Percentiles rank a stretch among this genome's conserved stretches.
These are phyloP conservation scores for Spiraea crenata DNA, from an alignment of 331 rosid genomes.

Conservation along the genomic window DNA sequence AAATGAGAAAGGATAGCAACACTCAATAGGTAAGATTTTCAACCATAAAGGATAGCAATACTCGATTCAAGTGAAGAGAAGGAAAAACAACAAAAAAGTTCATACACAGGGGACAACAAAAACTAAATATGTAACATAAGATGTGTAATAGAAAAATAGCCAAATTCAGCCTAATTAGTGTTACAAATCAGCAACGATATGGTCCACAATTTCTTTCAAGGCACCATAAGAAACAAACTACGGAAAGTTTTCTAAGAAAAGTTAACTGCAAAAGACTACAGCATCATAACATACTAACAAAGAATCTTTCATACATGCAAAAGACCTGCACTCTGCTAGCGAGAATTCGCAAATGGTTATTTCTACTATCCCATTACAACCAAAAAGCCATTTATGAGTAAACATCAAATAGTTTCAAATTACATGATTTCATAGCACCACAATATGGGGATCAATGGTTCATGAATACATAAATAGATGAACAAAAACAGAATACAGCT, in stretches of 20 bases:
- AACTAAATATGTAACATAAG: no score
- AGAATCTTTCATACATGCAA: neutral
- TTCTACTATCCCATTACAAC: neutral
- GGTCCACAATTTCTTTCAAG: neutral
- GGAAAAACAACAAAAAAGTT: neutral
- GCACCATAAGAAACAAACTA: neutral
- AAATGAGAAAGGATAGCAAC: neutral
- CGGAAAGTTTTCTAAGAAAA: neutral
- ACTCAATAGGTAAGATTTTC: neutral
- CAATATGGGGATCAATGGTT: neutral
- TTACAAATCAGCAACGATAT: neutral
- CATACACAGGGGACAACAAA: no score
- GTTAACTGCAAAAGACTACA: neutral
- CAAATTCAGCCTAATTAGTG: neutral
- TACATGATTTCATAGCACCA: neutral
- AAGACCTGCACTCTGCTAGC: neutral
- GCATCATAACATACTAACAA: neutral
- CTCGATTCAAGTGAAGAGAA: no score
- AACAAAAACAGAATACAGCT: neutral
- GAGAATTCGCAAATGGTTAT: neutral
- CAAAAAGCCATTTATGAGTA: neutral
- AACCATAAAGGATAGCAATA: neutral
- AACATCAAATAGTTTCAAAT: neutral
- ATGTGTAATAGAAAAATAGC: neutral
- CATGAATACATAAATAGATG: neutral